Evolutionary conservation across 1,139 yeast species (phyloP).

Genomic region (Geotrichum aggregatum): DNA sequence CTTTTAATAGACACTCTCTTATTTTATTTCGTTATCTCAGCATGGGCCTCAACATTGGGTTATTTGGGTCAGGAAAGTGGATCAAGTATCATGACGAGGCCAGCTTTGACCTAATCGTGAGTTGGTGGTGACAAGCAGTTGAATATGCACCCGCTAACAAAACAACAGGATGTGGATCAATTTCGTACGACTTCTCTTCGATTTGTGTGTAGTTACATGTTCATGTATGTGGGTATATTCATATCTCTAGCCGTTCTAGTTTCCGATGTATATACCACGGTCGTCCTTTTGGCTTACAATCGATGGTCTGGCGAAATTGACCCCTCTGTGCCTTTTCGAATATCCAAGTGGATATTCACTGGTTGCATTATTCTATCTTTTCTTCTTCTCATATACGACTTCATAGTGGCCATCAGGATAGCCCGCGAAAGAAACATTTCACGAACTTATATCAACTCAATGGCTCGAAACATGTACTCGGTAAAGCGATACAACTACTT

Average conservation of each 20-base stretch:
- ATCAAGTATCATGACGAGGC: slow-evolving; percentile 31
- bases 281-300: slow-evolving; percentile 68
- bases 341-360: slow-evolving; percentile 76
- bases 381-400: slow-evolving; percentile 54
- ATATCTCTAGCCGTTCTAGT: slow-evolving; percentile 59
- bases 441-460: slow-evolving; percentile 61
- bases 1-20: not conserved
- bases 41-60: not conserved
- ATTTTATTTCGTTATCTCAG: not conserved
- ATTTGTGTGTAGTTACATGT: slow-evolving; percentile 53
- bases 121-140: slow-evolving; percentile 10
- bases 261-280: slow-evolving; percentile 75
- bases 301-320: slow-evolving; percentile 63
- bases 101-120: slow-evolving; percentile 30
- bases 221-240: slow-evolving; percentile 49
- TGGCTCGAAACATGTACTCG: slow-evolving; percentile 58
- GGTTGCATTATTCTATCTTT: slow-evolving; percentile 79
- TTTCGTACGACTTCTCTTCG: slow-evolving; percentile 54
- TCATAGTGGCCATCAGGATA: slow-evolving; percentile 56
- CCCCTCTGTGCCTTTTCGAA: slow-evolving; percentile 56
- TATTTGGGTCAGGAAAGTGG: slow-evolving; percentile 27
- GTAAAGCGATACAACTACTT: slow-evolving; percentile 58
- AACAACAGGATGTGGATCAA: slow-evolving; percentile 38
- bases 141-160: slow-evolving; percentile 1
- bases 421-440: slow-evolving; percentile 64